Base-by-base conservation (phyloP, 345 rosid genomes). In the Reutealis trisperma region DNA sequence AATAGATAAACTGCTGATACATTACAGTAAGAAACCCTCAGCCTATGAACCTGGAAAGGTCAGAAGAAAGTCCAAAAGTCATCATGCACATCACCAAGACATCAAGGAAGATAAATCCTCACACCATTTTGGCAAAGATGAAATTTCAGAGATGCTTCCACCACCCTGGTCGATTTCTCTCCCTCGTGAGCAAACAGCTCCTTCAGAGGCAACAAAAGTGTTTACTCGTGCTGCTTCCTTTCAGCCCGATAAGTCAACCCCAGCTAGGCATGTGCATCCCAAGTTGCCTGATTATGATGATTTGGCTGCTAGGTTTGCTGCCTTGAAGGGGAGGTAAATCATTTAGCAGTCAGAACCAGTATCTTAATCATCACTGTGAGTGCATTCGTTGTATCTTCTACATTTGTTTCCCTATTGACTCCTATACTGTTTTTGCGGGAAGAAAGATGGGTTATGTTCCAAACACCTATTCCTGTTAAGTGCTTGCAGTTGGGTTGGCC, bases 211-310 rank as follows among this genome's bases (percentile, higher is more conserved):
- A 13, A 45, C 62, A 65, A 92, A 90, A 80, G 90, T 82, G 5
- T 85, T 77, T 72, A 73, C 81, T 59, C 93, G 97, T 32, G 94
- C 95, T 47, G 83, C 93, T 75, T 83, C 99, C 47, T 92, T 96
- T 59, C 96, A 92, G 80, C 89, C 93, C 9, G 98, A 87, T 63
- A 81, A 91, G 75, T 87, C 91, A 2, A 82, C 70, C 76, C 78
- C 82, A 41, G 93, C 94, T 12, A 83, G 86, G 65, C 99, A 96
- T 47, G 99, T 96, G 80, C 99, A 96, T 84, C 99, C 98, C 1
- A 96, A 93, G 82, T 84, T 96, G 77, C 99, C 98, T 5, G 89
- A 96, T 79, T 96, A 92, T 60, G 99, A 96, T 60, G 95, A 91
- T 77, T 82, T 96, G 89, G 96, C 99, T 7, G 98, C 99, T 8